These are phyloP conservation scores for Salix purpurea DNA, from an alignment of 345 rosid genomes.

Conservation along the genomic window DNA sequence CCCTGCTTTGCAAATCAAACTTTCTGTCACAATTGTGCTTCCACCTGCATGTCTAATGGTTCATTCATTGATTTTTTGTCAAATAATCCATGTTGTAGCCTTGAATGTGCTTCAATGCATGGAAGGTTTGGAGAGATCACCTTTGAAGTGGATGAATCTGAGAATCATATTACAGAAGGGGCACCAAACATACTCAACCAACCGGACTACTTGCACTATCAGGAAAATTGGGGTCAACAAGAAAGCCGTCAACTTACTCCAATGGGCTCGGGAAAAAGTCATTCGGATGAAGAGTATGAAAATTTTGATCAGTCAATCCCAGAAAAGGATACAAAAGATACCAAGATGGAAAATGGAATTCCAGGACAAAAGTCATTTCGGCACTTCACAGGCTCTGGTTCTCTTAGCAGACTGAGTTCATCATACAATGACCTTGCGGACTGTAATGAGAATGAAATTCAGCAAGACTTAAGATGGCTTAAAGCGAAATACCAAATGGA, in stretches of 20 bases:
- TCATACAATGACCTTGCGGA: slow-evolving; percentile 27
- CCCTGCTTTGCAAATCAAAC: slow-evolving; percentile 48
- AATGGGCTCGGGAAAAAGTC: slow-evolving; percentile 44
- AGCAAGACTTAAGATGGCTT: slow-evolving; percentile 62
- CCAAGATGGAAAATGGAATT: slow-evolving; percentile 22
- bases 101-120: slow-evolving; percentile 70
- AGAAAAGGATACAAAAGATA: slow-evolving; percentile 15
- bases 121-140: slow-evolving; percentile 84
- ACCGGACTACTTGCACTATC: slow-evolving; percentile 28
- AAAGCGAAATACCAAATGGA: slow-evolving; percentile 59
- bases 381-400: slow-evolving; percentile 30
- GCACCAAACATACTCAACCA: slow-evolving; percentile 25
- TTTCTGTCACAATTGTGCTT: slow-evolving; percentile 60
- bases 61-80: slow-evolving; percentile 49
- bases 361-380: slow-evolving; percentile 22
- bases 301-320: slow-evolving; percentile 28
- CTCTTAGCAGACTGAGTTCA: slow-evolving; percentile 29
- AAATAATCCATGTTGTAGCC: slow-evolving; percentile 43
- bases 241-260: slow-evolving; percentile 74
- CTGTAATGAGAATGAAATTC: slow-evolving; percentile 38
- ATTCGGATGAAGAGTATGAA: slow-evolving; percentile 56
- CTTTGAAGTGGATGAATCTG: slow-evolving; percentile 45
- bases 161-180: slow-evolving; percentile 30
- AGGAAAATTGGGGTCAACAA: slow-evolving; percentile 62
- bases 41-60: slow-evolving; percentile 65